Percentiles rank a stretch among this genome's conserved stretches.
These are phyloP conservation scores for Boletus subcaerulescens DNA, from an alignment of 768 basidiomycete species.

Conservation along the genomic window DNA sequence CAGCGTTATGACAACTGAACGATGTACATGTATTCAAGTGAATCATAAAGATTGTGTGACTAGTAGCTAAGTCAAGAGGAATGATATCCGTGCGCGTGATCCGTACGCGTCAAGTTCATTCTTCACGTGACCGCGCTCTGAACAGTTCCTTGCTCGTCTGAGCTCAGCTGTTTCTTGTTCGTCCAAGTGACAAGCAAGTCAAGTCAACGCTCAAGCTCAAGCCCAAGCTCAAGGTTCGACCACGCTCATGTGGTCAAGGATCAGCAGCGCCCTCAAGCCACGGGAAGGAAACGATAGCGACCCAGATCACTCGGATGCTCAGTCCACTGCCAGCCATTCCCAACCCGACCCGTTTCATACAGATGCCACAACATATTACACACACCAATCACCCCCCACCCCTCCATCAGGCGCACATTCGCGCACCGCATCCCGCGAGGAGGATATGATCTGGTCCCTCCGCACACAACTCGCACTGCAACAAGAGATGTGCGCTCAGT, in stretches of 20 bases:
- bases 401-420: constrained; percentile 53
- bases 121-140: constrained; percentile 24
- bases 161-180: neutral
- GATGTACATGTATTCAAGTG: constrained; percentile 10
- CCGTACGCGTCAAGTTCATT: constrained; percentile 26
- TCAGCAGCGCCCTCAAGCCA: constrained; percentile 54
- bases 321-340: constrained; percentile 34
- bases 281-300: constrained; percentile 28
- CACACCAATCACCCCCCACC: constrained; percentile 66
- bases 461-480: constrained; percentile 76
- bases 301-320: constrained; percentile 13
- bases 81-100: constrained; percentile 21
- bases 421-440: constrained; percentile 66
- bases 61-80: neutral
- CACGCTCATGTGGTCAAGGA: constrained; percentile 57
- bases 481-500: constrained; percentile 72
- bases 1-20: neutral
- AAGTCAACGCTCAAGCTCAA: neutral
- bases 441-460: constrained; percentile 66
- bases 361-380: constrained; percentile 73
- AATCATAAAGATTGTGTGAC: neutral
- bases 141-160: neutral
- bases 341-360: constrained; percentile 73
- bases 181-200: neutral
- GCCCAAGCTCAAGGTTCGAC: neutral